Conservation (phyloP, 2,329 filamentous ascomycete species). For the Fusarium newnesense region DNA sequence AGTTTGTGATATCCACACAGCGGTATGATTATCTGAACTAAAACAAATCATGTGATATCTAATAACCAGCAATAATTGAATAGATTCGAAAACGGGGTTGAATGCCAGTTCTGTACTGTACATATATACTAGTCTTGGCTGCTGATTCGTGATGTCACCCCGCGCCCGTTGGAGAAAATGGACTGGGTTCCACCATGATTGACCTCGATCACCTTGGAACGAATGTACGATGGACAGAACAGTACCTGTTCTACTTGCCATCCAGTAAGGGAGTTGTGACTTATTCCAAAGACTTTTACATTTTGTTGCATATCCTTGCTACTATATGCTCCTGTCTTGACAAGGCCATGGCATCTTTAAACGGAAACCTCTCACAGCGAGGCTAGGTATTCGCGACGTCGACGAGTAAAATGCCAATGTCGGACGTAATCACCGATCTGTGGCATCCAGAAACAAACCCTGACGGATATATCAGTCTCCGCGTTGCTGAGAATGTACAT, state of each 20-base stretch:
- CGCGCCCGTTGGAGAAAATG: neutral
- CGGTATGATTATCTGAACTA: neutral
- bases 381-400: neutral
- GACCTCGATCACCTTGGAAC: neutral
- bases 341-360: neutral
- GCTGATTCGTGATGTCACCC: neutral
- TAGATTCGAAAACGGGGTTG: no score
- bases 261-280: fast-evolving
- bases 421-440: neutral
- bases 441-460: neutral
- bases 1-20: neutral
- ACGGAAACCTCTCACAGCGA: neutral
- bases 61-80: no score
- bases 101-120: no score
- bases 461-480: neutral
- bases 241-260: neutral
- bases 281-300: neutral
- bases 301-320: neutral
- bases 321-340: no score
- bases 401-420: neutral
- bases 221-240: neutral
- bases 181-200: fast-evolving
- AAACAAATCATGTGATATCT: no score
- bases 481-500: neutral
- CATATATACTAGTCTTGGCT: neutral